These are phyloP conservation scores for Globisporangium mamillatum DNA, from an alignment of 352 stramenopile species.

Conservation along the genomic window DNA sequence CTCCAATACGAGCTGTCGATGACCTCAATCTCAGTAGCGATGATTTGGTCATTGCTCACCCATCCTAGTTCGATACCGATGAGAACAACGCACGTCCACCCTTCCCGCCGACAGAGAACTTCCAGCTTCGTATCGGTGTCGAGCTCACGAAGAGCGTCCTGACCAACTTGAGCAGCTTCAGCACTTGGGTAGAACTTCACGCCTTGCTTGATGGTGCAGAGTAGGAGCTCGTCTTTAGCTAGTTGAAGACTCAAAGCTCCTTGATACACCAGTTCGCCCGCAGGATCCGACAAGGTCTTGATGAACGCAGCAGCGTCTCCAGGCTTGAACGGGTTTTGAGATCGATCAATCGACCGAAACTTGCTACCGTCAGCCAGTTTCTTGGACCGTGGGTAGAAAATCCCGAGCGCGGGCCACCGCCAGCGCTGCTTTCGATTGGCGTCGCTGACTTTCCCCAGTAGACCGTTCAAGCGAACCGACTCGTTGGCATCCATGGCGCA, in stretches of 20 bases:
- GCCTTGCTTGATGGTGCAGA: background rate
- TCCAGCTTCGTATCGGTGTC: background rate
- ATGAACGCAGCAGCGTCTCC: background rate
- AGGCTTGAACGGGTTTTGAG: background rate
- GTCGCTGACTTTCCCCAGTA: background rate
- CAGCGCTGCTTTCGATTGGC: background rate
- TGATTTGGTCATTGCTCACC: background rate
- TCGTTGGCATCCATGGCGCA: background rate
- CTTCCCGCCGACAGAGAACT: background rate
- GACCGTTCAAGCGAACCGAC: background rate
- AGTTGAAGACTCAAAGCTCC: background rate
- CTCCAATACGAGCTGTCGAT: background rate
- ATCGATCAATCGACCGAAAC: background rate
- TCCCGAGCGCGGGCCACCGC: background rate
- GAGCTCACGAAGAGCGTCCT: background rate
- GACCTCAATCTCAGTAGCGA: background rate
- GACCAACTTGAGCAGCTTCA: no score
- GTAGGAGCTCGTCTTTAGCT: background rate
- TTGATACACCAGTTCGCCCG: background rate
- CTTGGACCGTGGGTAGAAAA: background rate
- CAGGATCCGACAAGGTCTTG: background rate
- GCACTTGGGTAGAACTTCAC: background rate
- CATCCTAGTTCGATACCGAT: background rate
- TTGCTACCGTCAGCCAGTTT: background rate
- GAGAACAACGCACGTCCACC: background rate